Evolutionary conservation across 805 yeast species (phyloP).

Genomic region (Candida khao-thaluensis): DNA sequence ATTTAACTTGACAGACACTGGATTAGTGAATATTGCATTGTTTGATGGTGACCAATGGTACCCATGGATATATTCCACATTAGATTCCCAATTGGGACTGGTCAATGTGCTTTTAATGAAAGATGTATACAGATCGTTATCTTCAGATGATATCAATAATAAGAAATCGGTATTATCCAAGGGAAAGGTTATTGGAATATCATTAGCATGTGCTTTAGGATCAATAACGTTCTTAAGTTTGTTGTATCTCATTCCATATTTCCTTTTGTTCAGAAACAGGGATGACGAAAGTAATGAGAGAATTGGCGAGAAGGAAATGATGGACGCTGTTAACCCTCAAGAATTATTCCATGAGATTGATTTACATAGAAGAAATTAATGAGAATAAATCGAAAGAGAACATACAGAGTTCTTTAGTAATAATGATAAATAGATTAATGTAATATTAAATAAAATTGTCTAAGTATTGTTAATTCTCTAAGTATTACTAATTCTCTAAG

Average conservation of each 20-base stretch:
- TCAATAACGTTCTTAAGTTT: constrained; percentile 42
- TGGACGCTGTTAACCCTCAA: constrained; percentile 43
- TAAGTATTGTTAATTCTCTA: too few relatives aligned
- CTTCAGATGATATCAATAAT: constrained; percentile 31
- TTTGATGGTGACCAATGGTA: constrained; percentile 67
- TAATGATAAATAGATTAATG: too few relatives aligned
- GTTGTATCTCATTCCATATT: constrained; percentile 40
- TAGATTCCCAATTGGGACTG: constrained; percentile 23
- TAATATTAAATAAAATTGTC: too few relatives aligned
- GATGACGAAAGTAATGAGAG: constrained; percentile 27
- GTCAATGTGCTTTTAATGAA: constrained; percentile 33
- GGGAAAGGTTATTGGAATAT: constrained; percentile 46
- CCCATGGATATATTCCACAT: constrained; percentile 54
- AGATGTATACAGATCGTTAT: constrained; percentile 34
- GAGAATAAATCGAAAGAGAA: too few relatives aligned
- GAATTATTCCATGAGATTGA: constrained; percentile 46
- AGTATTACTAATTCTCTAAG: too few relatives aligned
- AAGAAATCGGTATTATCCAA: constrained; percentile 24
- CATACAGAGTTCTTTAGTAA: background rate
- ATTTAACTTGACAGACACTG: constrained; percentile 44
- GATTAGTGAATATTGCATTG: constrained; percentile 58
- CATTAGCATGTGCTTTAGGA: constrained; percentile 47
- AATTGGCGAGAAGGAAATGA: constrained; percentile 44
- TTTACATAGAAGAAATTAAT: constrained; percentile 29
- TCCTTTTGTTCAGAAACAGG: constrained; percentile 31